Evolutionary conservation across 2,329 filamentous ascomycete genomes (phyloP).

Genomic region (Xylaria sp.): DNA sequence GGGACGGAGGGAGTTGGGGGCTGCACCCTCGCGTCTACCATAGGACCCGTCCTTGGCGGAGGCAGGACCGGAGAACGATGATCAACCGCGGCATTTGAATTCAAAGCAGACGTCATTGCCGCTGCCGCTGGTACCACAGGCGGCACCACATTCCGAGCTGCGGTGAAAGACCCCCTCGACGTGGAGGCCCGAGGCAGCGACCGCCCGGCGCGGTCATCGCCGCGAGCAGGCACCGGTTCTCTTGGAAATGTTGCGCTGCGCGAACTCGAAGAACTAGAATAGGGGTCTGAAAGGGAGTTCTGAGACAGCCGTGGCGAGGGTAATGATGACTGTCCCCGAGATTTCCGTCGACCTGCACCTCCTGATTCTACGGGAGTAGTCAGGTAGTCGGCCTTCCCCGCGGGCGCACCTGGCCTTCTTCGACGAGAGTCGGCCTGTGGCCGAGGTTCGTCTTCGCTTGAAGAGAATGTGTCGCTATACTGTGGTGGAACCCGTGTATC

Average conservation of each 20-base stretch:
- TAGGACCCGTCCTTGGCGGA: constrained; percentile 24
- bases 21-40: constrained; percentile 30
- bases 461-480: constrained; percentile 36
- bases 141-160: constrained; percentile 30
- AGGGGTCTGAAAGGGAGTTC: constrained; percentile 32
- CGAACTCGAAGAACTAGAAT: constrained; percentile 32
- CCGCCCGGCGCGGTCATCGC: constrained; percentile 31
- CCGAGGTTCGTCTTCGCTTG: constrained; percentile 41
- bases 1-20: constrained; percentile 32
- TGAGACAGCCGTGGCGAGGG: constrained; percentile 36
- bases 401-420: constrained; percentile 32
- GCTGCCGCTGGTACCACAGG: constrained; percentile 22
- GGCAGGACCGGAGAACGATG: constrained; percentile 25
- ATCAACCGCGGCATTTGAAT: constrained; percentile 15
- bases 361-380: constrained; percentile 30
- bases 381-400: constrained; percentile 32
- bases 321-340: constrained; percentile 35
- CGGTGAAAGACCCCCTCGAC: constrained; percentile 24
- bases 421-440: constrained; percentile 29
- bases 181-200: constrained; percentile 37
- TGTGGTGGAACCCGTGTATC: constrained; percentile 31
- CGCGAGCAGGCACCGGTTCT: constrained; percentile 32
- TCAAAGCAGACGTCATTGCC: constrained; percentile 2
- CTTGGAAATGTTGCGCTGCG: constrained; percentile 41
- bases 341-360: constrained; percentile 28